Base-by-base conservation (phyloP, 1,284 basidiomycete genomes). In the Rhizoctonia solani region DNA sequence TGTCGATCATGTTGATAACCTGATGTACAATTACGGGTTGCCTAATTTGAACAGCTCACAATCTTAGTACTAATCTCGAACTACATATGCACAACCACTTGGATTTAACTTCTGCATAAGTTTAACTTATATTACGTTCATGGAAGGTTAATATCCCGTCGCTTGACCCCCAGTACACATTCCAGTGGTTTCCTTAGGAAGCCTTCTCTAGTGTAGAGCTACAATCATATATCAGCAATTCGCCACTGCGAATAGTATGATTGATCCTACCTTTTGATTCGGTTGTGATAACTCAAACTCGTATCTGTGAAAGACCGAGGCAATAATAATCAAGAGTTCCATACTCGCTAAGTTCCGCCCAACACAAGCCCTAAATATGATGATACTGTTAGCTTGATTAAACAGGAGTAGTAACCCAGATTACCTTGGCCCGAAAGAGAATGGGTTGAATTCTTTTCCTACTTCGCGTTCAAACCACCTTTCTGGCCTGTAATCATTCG, bases 381-480 rank as follows among this genome's bases (percentile, higher is more conserved):
- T 29, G 32, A 34, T 11, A n/a, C 11, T 3, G 42, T 21, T 14
- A n/a, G 19, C 9, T 1, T 19, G 14, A 19, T 3, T 52, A 5
- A 27, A 29, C 14, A 5, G 4, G 23, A 5, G 21, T 30, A 16
- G 11, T 27, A n/a, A 14, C 34, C 11, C 85, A 73, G 88, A 90
- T 25, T 84, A 87, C 30, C 76, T 68, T 2, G 77, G 77, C 0
- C 78, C 78, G 44, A 72, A 74, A 1, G 87, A 89, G 74, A 92
- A 92, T 1, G 87, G 87, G 72, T 92, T 92, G 74, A 91, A 91
- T 0, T 85, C 81, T 76, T 83, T 87, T 72, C 89, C 85, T 21
- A 90, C 83, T 72, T 88, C 86, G 42, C 80, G 76, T 72, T 90
- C 90, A 69, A 92, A 85, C 79, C 79, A 80, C 3, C 79, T 72